phyloP scores from a whole-genome alignment of 257 asterid species.

The Knoxia roxburghii region DNA sequence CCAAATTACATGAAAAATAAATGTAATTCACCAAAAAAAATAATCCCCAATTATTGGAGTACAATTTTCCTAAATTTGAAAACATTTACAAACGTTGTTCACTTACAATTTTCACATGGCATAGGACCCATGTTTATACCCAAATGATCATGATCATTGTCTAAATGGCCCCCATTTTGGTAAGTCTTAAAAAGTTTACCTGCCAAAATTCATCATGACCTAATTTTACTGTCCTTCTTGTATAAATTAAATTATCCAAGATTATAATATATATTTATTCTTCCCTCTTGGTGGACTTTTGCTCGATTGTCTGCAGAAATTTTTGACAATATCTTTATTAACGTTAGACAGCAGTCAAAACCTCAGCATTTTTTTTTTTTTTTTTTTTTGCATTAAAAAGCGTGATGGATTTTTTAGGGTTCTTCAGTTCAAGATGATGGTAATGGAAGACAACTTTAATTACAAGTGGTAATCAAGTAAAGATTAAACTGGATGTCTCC shows the following conservation, averaged over 20 bases:
- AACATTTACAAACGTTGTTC: neutral
- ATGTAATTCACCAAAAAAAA: no score
- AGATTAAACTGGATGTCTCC: slow-evolving; percentile 10
- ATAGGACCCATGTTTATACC: slow-evolving; percentile 21
- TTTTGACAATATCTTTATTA: no score
- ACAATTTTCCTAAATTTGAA: neutral
- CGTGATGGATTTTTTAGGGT: neutral
- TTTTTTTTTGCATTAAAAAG: neutral
- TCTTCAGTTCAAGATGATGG: no score
- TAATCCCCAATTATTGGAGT: no score
- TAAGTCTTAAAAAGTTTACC: slow-evolving; percentile 7
- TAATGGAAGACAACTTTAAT: slow-evolving; percentile 7
- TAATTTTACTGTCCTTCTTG: slow-evolving; percentile 3
- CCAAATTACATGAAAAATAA: no score
- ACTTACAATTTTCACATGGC: slow-evolving; percentile 12
- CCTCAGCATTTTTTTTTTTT: neutral
- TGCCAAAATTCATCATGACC: slow-evolving; percentile 5
- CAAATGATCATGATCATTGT: slow-evolving; percentile 7
- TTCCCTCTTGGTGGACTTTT: slow-evolving; percentile 7
- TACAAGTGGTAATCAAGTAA: slow-evolving; percentile 10
- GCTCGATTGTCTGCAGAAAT: no score
- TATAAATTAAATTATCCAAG: no score
- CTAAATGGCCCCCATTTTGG: slow-evolving; percentile 15
- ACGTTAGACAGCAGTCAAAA: slow-evolving; percentile 6
- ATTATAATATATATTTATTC: no score